phyloP scores from a whole-genome alignment of 768 basidiomycete genomes.

The Boletus bicolor region DNA sequence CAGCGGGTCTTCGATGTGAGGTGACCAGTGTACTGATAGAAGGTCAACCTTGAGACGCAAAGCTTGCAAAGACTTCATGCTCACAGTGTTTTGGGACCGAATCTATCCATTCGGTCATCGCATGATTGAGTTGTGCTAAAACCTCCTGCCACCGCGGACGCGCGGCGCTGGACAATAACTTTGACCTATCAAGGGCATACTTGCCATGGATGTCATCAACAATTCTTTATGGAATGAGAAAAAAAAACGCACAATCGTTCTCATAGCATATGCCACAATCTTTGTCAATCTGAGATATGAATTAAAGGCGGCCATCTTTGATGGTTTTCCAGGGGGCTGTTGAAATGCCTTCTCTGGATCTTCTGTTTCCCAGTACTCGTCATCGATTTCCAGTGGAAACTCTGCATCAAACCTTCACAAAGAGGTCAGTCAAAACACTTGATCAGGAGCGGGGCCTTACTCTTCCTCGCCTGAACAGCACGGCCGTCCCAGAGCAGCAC shows the following conservation, averaged over 20 bases:
- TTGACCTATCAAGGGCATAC: slow-evolving; percentile 73
- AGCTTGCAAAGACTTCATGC: slow-evolving; percentile 22
- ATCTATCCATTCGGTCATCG: slow-evolving; percentile 70
- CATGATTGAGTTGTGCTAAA: slow-evolving; percentile 63
- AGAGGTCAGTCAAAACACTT: slow-evolving; percentile 3
- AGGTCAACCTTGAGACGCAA: not conserved
- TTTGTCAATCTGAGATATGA: slow-evolving; percentile 62
- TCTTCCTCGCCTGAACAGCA: slow-evolving; percentile 63
- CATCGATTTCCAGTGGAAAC: slow-evolving; percentile 78
- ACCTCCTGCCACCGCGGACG: slow-evolving; percentile 55
- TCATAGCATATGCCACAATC: slow-evolving; percentile 65
- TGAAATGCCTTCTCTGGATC: slow-evolving; percentile 53
- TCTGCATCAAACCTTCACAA: slow-evolving; percentile 75
- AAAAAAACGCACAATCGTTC: slow-evolving; percentile 55
- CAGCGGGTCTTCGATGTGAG: slow-evolving; percentile 42
- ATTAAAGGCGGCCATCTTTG: slow-evolving; percentile 59
- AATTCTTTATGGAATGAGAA: not conserved
- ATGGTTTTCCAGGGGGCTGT: slow-evolving; percentile 63
- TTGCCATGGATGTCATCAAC: slow-evolving; percentile 8
- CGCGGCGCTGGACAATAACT: slow-evolving; percentile 50
- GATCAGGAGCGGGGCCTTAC: slow-evolving; percentile 36
- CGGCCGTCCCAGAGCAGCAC: slow-evolving; percentile 52
- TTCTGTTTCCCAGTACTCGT: slow-evolving; percentile 68
- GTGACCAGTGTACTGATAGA: slow-evolving; percentile 55
- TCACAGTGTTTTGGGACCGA: slow-evolving; percentile 64